Evolutionary conservation across 1,284 basidiomycete genomes (phyloP).

Genomic region (Entoloma clypeatum): DNA sequence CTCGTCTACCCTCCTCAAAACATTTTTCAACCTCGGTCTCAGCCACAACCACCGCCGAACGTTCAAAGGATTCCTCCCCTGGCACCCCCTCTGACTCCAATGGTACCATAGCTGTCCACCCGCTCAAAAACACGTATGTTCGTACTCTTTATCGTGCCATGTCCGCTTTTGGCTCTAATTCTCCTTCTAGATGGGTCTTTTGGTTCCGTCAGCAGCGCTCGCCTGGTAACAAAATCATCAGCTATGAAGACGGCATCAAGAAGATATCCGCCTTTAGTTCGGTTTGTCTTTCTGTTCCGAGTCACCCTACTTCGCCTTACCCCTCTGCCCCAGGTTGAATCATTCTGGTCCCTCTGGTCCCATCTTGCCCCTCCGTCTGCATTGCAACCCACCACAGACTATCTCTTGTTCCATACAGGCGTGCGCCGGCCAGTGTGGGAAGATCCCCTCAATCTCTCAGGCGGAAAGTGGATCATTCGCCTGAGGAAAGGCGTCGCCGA

Average conservation of each 20-base stretch:
- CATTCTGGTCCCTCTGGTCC: conserved; percentile 81
- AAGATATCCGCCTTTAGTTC: conserved; percentile 76
- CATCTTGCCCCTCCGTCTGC: conserved; percentile 73
- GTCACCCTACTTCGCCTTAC: conserved; percentile 11
- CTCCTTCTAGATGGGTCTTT: conserved; percentile 67
- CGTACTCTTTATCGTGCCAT: conserved; percentile 38
- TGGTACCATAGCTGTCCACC: conserved; percentile 51
- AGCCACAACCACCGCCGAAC: conserved; percentile 35
- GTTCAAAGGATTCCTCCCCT: conserved; percentile 40
- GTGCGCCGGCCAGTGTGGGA: conserved; percentile 87
- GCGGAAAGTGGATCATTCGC: conserved; percentile 91
- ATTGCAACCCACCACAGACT: conserved; percentile 77
- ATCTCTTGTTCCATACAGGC: conserved; percentile 80
- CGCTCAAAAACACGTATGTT: conserved; percentile 83
- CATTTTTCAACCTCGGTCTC: conserved; percentile 71
- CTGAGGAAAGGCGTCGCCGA: conserved; percentile 80
- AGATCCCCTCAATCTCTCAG: conserved; percentile 80
- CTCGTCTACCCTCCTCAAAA: conserved; percentile 56
- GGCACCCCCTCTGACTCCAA: conserved; percentile 35
- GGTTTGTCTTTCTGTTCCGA: conserved; percentile 37
- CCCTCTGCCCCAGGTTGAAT: conserved; percentile 56
- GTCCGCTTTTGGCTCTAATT: conserved; percentile 23
- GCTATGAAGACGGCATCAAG: conserved; percentile 85
- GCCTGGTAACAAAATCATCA: conserved; percentile 75
- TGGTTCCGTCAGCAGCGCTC: conserved; percentile 83